Conservation (phyloP, 805 yeast species). For the Ogataea methanolica region DNA sequence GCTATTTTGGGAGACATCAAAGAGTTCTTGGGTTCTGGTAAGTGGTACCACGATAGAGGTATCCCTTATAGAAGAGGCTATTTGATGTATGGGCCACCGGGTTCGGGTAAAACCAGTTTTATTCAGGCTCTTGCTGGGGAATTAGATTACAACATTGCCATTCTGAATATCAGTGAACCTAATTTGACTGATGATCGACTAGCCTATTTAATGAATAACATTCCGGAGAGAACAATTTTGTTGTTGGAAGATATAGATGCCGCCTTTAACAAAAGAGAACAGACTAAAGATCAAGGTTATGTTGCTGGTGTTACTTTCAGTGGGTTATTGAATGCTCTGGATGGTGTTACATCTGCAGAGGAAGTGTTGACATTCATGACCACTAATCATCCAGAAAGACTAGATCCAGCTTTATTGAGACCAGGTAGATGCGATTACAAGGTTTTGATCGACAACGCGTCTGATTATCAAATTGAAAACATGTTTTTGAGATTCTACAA, state of each 20-base stretch:
- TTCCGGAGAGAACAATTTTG: slow-evolving; percentile 83
- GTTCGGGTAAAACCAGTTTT: slow-evolving; percentile 92
- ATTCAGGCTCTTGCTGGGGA: slow-evolving; percentile 97
- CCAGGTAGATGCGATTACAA: slow-evolving; percentile 94
- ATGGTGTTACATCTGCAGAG: slow-evolving; percentile 97
- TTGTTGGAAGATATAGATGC: slow-evolving; percentile 93
- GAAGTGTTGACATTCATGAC: slow-evolving; percentile 97
- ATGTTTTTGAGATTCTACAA: slow-evolving; percentile 91
- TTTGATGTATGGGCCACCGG: slow-evolving; percentile 93
- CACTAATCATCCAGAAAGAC: slow-evolving; percentile 90
- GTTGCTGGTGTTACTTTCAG: slow-evolving; percentile 91
- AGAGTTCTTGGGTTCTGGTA: slow-evolving; percentile 74
- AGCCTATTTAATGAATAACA: slow-evolving; percentile 93
- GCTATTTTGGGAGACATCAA: slow-evolving; percentile 63
- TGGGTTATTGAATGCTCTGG: slow-evolving; percentile 88
- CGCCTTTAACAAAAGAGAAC: slow-evolving; percentile 82
- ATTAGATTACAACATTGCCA: slow-evolving; percentile 91
- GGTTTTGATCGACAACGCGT: slow-evolving; percentile 81
- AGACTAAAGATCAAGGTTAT: slow-evolving; percentile 71
- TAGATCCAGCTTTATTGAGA: slow-evolving; percentile 89
- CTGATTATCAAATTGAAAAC: slow-evolving; percentile 66
- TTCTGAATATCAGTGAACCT: slow-evolving; percentile 83
- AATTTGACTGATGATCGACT: slow-evolving; percentile 92
- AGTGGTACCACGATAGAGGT: slow-evolving; percentile 95
- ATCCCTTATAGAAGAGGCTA: slow-evolving; percentile 97